These are phyloP conservation scores for Copromyces sp. DNA, from an alignment of 495 filamentous ascomycete genomes.

Conservation along the genomic window DNA sequence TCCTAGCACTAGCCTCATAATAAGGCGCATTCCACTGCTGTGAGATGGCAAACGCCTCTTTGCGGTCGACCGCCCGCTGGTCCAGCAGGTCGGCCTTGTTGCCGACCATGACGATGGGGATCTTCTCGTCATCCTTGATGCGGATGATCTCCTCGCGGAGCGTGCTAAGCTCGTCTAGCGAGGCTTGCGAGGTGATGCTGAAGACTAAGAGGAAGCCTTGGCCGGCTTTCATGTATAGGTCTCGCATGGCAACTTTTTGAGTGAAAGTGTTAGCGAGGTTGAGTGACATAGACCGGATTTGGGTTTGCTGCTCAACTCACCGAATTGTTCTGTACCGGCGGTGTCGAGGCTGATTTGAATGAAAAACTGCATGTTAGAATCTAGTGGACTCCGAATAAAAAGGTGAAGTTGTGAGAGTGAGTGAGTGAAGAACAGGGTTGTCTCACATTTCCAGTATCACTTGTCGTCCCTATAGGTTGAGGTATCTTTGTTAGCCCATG, in stretches of 20 bases:
- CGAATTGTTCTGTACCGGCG: conserved; percentile 96
- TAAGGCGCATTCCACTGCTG: conserved; percentile 90
- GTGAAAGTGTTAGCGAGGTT: conserved; percentile 8
- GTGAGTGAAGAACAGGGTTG: background rate
- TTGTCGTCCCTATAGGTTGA: conserved; percentile 64
- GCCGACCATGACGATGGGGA: conserved; percentile 92
- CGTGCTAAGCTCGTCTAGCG: conserved; percentile 75
- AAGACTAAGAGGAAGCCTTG: conserved; percentile 98
- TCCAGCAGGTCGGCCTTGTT: conserved; percentile 97
- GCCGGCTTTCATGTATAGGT: conserved; percentile 93
- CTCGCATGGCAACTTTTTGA: conserved; percentile 48
- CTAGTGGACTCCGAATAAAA: conserved; percentile 17
- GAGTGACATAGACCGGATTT: background rate
- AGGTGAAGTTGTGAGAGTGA: background rate
- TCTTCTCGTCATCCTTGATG: conserved; percentile 87
- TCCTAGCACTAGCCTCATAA: conserved; percentile 85
- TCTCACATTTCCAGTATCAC: conserved; percentile 90
- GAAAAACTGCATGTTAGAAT: conserved; percentile 4
- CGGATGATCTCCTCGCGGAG: conserved; percentile 93
- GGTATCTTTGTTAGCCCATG: background rate
- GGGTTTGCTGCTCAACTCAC: conserved; percentile 40
- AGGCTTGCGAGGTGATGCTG: conserved; percentile 83
- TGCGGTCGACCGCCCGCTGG: conserved; percentile 72
- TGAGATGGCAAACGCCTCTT: conserved; percentile 75
- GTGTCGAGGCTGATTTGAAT: conserved; percentile 65